Percentiles rank a stretch among this genome's conserved stretches.
These are phyloP conservation scores for Leccinum fibrillosum DNA, from an alignment of 768 basidiomycete species.

Conservation along the genomic window DNA sequence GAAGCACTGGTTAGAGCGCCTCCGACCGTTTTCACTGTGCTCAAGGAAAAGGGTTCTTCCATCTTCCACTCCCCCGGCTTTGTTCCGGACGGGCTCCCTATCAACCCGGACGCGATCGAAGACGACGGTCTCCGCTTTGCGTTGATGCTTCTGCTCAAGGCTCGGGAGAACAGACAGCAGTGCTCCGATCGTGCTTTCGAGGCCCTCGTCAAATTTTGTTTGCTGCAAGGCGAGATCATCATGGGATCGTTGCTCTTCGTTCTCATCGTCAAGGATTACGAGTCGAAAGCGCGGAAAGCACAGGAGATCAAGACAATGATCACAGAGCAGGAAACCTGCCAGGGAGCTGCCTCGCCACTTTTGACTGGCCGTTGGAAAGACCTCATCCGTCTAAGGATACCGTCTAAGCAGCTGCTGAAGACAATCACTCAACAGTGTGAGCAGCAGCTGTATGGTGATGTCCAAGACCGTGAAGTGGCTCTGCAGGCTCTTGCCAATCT, in stretches of 20 bases:
- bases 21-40: constrained; percentile 21
- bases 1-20: constrained; percentile 18
- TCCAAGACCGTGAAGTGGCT: constrained; percentile 31
- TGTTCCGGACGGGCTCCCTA: constrained; percentile 22
- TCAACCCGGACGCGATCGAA: constrained; percentile 35
- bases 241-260: constrained; percentile 72
- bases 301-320: constrained; percentile 23
- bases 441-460: constrained; percentile 29
- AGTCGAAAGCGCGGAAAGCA: constrained; percentile 35
- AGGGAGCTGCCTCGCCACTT: constrained; percentile 12
- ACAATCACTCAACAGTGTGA: constrained; percentile 31
- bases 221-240: constrained; percentile 78
- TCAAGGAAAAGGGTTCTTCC: constrained; percentile 15
- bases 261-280: constrained; percentile 61
- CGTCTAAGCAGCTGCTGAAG: constrained; percentile 31
- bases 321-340: constrained; percentile 15
- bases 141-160: constrained; percentile 48
- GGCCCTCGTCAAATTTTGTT: constrained; percentile 56
- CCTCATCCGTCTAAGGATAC: constrained; percentile 11
- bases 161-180: constrained; percentile 51
- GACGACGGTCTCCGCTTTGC: constrained; percentile 47
- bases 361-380: constrained; percentile 22
- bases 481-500: constrained; percentile 64
- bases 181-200: constrained; percentile 61
- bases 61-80: constrained; percentile 14